Conservation (phyloP, 1,284 basidiomycete genomes). For the Rhodotorula sp. region DNA sequence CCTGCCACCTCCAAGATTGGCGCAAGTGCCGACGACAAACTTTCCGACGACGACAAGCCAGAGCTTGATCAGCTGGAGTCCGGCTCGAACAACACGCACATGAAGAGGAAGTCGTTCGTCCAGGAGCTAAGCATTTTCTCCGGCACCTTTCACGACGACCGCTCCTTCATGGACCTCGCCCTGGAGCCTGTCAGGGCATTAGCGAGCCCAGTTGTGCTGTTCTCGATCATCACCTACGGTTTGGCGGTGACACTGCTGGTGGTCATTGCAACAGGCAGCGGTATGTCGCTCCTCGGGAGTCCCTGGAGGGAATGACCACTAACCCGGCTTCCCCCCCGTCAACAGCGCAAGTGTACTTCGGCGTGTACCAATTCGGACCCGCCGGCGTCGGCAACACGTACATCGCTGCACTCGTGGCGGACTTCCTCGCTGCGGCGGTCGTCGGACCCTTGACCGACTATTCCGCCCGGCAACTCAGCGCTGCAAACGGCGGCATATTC, state of each 20-base stretch:
- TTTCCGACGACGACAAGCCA: constrained; percentile 1
- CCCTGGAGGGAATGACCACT: too few species aligned
- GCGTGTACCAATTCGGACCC: constrained; percentile 12
- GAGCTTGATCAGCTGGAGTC: neutral
- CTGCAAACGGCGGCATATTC: constrained; percentile 20
- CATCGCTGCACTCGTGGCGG: constrained; percentile 17
- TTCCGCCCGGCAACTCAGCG: neutral
- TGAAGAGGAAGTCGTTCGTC: neutral
- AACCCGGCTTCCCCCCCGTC: too few species aligned
- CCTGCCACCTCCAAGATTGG: neutral
- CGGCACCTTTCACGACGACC: constrained; percentile 11
- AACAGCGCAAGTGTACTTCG: constrained; percentile 18
- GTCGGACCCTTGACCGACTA: constrained; percentile 18
- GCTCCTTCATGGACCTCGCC: constrained; percentile 16
- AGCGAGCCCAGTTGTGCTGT: constrained; percentile 21
- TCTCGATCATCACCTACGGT: constrained; percentile 14
- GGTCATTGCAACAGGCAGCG: constrained; percentile 8
- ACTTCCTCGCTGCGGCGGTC: constrained; percentile 12
- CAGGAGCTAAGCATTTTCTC: neutral
- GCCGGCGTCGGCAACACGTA: constrained; percentile 18
- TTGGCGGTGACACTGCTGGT: constrained; percentile 27
- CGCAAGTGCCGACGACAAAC: too few species aligned
- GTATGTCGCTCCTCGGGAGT: too few species aligned
- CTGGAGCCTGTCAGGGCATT: constrained; percentile 17
- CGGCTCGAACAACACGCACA: neutral